Evolutionary conservation across 2,329 filamentous ascomycete genomes (phyloP), one percentile per base, ranked within the genome.

Genomic region (Alternaria sp.): DNA sequence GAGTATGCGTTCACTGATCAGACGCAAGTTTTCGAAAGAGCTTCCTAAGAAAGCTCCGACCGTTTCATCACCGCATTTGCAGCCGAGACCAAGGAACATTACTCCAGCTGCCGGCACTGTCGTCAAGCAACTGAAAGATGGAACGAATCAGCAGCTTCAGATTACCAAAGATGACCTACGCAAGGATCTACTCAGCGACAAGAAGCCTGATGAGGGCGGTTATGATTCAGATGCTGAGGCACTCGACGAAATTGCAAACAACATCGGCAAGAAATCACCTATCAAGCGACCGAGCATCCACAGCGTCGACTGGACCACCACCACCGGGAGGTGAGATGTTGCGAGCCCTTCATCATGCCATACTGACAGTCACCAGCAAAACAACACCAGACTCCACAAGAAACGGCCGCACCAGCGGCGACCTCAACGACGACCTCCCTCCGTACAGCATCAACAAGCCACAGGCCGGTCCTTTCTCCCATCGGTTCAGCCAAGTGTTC

Each of bases 181-280:
- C 11, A 79, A 75, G n/a, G 68, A 79, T 21, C 62, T 80, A 2
- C 63, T 79, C 4, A 77, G 72, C 47, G 69, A 77, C 60, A 76
- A 74, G 64, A 70, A 67, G 52, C 70, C 74, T 7, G 68, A 72
- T 25, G 71, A 79, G 49, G 77, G 77, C 8, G 77, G 77, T 12
- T 81, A 80, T 45, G 79, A 81, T 59, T 69, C 73, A 12, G 80
- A 82, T 68, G 79, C 79, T 28, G 61, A 75, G 58, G 66, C 75
- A 23, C 61, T 82, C 13, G 72, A 76, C 49, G 76, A 78, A 36
- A 66, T 79, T 30, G 75, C 72, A 7, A 74, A 56, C 43, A 72
- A 76, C 43, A 62, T 77, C 3, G 74, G 69, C 3, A 79, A 72
- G 61, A 76, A 68, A 52, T 64, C 70, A 12, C 69, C 74, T 1